Percentiles rank a stretch among this genome's conserved stretches.
Conservation (phyloP, 768 basidiomycete genomes). For the Agaricus bisporus region DNA sequence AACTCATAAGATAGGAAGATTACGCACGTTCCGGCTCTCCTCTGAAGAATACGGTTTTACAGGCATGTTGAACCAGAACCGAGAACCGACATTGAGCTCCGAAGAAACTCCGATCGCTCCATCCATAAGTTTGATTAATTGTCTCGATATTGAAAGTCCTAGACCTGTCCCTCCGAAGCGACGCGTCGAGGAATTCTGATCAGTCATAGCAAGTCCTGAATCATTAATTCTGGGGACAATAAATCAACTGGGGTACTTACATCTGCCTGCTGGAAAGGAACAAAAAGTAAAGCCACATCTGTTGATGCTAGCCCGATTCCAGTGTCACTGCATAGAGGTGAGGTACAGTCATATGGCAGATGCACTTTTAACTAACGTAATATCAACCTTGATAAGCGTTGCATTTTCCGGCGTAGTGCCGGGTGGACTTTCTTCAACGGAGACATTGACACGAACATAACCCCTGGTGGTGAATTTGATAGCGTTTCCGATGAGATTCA, state of each 20-base stretch:
- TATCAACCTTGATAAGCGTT: constrained; percentile 56
- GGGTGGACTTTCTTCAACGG: constrained; percentile 32
- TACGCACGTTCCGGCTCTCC: constrained; percentile 49
- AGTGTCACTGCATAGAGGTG: constrained; percentile 43
- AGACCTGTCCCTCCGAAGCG: constrained; percentile 76
- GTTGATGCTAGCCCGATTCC: constrained; percentile 65
- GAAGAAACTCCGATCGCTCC: constrained; percentile 69
- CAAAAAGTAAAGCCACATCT: constrained; percentile 63
- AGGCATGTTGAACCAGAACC: constrained; percentile 72
- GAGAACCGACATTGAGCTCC: constrained; percentile 55
- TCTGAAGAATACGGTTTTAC: constrained; percentile 50
- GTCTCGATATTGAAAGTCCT: constrained; percentile 68
- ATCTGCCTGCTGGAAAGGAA: constrained; percentile 75
- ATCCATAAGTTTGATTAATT: constrained; percentile 71
- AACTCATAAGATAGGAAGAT: background rate
- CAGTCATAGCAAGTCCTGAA: background rate
- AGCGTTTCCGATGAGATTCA: constrained; percentile 75
- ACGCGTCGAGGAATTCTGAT: constrained; percentile 62
- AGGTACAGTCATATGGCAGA: background rate
- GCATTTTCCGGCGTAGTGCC: constrained; percentile 29
- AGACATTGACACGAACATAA: constrained; percentile 57
- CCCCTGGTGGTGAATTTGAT: constrained; percentile 68
- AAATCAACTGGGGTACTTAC: constrained; percentile 18
- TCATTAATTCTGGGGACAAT: background rate
- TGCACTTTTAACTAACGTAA: constrained; percentile 37